Evolutionary conservation across 2,329 filamentous ascomycete species (phyloP).

Genomic region (Penicillium sp.): DNA sequence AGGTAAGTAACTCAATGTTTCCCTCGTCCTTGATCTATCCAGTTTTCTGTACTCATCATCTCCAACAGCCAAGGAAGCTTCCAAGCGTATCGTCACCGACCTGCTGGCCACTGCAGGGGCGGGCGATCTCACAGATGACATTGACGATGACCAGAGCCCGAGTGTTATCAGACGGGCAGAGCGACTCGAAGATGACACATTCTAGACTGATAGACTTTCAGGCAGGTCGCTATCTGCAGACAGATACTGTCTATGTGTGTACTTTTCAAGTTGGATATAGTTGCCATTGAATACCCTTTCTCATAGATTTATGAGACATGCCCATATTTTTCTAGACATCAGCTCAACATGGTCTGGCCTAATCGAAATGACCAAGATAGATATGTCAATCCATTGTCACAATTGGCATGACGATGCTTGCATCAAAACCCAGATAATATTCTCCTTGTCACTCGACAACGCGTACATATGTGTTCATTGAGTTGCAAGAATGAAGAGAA

Average conservation of each 20-base stretch:
- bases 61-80: conserved; percentile 52
- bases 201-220: conserved; percentile 33
- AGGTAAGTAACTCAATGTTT: conserved; percentile 36
- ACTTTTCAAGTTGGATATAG: neutral
- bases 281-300: neutral
- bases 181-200: conserved; percentile 52
- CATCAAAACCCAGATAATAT: no score
- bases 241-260: neutral
- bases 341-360: neutral
- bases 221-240: neutral
- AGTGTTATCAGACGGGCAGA: conserved; percentile 49
- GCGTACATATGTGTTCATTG: no score
- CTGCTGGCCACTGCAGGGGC: conserved; percentile 52
- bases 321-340: neutral
- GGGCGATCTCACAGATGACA: conserved; percentile 43
- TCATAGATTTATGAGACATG: neutral
- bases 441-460: no score
- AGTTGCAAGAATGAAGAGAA: no score
- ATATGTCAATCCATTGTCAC: neutral
- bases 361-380: neutral
- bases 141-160: conserved; percentile 48
- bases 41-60: neutral
- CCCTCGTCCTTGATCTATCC: neutral
- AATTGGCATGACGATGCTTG: neutral
- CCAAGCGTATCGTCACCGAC: conserved; percentile 54